These are phyloP conservation scores for Rubia peregrina DNA, from an alignment of 305 asterid genomes.

Conservation along the genomic window DNA sequence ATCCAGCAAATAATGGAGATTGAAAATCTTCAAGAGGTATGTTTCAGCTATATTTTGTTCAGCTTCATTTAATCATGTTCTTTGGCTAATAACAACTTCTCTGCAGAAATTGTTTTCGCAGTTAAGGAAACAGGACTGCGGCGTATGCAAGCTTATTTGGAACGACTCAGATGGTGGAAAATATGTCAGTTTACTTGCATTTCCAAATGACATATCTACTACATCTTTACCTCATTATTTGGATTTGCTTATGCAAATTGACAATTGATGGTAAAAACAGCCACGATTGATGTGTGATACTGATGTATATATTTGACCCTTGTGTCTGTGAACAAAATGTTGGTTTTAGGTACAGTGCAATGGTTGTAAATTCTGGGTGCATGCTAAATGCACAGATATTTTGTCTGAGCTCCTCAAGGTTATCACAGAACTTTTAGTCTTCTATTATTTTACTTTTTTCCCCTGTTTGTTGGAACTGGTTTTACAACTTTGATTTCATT, in stretches of 20 bases:
- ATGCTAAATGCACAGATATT: constrained; percentile 77
- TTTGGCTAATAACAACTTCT: not conserved
- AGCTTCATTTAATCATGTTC: constrained; percentile 4
- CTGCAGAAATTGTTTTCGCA: constrained; percentile 23
- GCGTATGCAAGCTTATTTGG: constrained; percentile 84
- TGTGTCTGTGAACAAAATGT: not conserved
- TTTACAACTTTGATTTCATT: constrained; percentile 19
- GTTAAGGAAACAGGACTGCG: constrained; percentile 84
- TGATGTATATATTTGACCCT: not conserved
- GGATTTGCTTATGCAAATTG: too few species aligned
- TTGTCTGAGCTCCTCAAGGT: constrained; percentile 60
- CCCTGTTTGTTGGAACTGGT: constrained; percentile 18
- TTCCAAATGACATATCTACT: too few species aligned
- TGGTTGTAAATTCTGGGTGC: constrained; percentile 93
- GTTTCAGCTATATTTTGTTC: constrained; percentile 15
- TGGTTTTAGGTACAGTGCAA: constrained; percentile 71
- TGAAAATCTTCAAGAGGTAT: constrained; percentile 94
- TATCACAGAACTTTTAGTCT: not conserved
- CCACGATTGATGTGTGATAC: too few species aligned
- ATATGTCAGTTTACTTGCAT: constrained; percentile 59
- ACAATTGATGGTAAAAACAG: too few species aligned
- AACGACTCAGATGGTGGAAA: constrained; percentile 92
- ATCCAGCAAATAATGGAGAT: constrained; percentile 87
- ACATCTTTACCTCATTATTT: too few species aligned
- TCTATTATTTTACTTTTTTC: not conserved